Conservation (phyloP, 1,284 basidiomycete genomes). For the Pyrrhoderma lamaoense region DNA sequence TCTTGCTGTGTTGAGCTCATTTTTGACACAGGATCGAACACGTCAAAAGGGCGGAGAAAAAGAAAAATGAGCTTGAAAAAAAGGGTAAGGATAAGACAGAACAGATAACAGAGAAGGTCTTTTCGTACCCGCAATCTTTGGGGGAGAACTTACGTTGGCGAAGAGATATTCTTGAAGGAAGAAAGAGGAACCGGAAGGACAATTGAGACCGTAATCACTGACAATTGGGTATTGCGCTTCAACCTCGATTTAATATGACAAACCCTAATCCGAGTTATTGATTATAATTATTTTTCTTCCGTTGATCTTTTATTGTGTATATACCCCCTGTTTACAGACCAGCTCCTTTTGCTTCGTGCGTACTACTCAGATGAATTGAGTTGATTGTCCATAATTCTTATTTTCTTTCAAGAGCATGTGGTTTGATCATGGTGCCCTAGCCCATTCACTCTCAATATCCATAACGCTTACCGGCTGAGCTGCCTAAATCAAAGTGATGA, state of each 20-base stretch:
- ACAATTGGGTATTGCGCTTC: too few species aligned
- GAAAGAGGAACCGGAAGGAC: slow-evolving; percentile 18
- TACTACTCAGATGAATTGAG: too few species aligned
- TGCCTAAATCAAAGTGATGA: slow-evolving; percentile 35
- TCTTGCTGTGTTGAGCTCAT: slow-evolving; percentile 1
- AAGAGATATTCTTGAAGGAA: slow-evolving; percentile 21
- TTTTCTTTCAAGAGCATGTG: too few species aligned
- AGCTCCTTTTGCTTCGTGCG: too few species aligned
- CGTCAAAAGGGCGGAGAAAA: slow-evolving; percentile 38
- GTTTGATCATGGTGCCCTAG: slow-evolving; percentile 38
- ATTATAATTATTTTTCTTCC: too few species aligned
- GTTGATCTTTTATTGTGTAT: too few species aligned
- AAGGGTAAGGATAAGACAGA: slow-evolving; percentile 25
- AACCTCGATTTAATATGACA: too few species aligned
- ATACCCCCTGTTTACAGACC: too few species aligned
- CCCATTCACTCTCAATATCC: slow-evolving; percentile 55
- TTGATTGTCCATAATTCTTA: too few species aligned
- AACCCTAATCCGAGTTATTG: too few species aligned
- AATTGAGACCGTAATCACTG: too few species aligned
- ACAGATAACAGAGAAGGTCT: background rate
- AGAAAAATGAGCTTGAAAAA: slow-evolving; percentile 26
- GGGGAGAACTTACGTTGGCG: slow-evolving; percentile 13
- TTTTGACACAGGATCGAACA: slow-evolving; percentile 37
- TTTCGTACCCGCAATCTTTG: too few species aligned
- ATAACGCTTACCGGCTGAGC: slow-evolving; percentile 58